Evolutionary conservation across 345 rosid species (phyloP), one percentile per base, ranked within the genome.

Genomic region (Camelina hispida): DNA sequence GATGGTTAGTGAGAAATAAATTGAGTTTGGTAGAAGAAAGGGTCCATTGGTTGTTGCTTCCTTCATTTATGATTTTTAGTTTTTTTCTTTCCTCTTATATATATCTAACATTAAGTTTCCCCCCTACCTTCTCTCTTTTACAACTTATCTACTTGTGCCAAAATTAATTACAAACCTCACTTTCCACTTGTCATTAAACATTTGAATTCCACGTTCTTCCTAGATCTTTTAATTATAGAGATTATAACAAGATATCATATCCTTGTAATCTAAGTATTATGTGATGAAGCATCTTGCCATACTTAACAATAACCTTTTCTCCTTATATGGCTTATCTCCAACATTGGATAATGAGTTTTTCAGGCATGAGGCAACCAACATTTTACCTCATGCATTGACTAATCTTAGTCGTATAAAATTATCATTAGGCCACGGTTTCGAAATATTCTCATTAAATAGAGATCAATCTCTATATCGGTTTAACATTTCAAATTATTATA

Each of bases 11-110:
- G 58, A 65, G 77, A 72, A 59, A 66, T 78, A 71, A 71, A 71
- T 78, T 35, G 76, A 65, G 81, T 78, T 78, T 78, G 81, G 81
- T 78, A 78, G 68, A 78, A 59, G 32, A 78, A 78, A 65, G 72
- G 81, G 81, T 78, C 77, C 73, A 77, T 71, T 77, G 71, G 80
- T 77, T 77, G 76, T 77, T 77, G 80, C 67, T 77, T 77, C 76
- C 67, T 50, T 77, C 80, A 71, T 71, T 70, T 76, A 62, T 69
- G 30, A 20, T 53, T 69, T 40, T 55, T 0, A 7, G 15, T 46
- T 46, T n/a, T 5, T 35, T 22, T 8, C 43, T 58, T 47, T 25
- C 54, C 53, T 56, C 65, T 47, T 47, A 37, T 47, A 17, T 71
- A 37, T 47, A 17, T 71, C 71, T 63, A 62, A 40, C 59, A 62